Percentiles rank a stretch among this genome's conserved stretches.
These are phyloP conservation scores for Torulaspora pretoriensis DNA, from an alignment of 1,139 yeast genomes.

Conservation along the genomic window DNA sequence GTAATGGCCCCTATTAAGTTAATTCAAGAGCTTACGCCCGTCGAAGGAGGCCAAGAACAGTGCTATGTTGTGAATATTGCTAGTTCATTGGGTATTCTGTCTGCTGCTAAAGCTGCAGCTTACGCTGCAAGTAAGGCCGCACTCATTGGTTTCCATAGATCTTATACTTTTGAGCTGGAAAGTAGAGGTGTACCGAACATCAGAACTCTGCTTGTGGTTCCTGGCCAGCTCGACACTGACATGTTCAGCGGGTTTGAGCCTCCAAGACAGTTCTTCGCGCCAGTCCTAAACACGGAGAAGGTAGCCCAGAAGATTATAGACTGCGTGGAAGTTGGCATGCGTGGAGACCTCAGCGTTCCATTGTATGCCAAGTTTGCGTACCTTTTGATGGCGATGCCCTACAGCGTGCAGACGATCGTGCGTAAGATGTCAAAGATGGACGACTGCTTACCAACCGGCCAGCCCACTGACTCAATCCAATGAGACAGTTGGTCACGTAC, in stretches of 20 bases:
- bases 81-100: slow-evolving; percentile 65
- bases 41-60: slow-evolving; percentile 22
- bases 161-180: slow-evolving; percentile 48
- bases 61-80: slow-evolving; percentile 62
- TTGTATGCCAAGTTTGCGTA: slow-evolving; percentile 59
- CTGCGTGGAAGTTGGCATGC: slow-evolving; percentile 44
- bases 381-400: slow-evolving; percentile 50
- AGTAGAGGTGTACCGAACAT: slow-evolving; percentile 30
- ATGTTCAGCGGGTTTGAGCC: slow-evolving; percentile 63
- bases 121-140: slow-evolving; percentile 70
- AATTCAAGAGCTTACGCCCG: slow-evolving; percentile 41
- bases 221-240: slow-evolving; percentile 62
- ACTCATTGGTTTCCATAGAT: slow-evolving; percentile 54
- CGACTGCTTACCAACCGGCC: slow-evolving; percentile 28
- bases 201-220: slow-evolving; percentile 49
- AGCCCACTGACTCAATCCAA: neutral
- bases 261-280: slow-evolving; percentile 60
- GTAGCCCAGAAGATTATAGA: slow-evolving; percentile 46
- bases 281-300: slow-evolving; percentile 45
- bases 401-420: slow-evolving; percentile 42
- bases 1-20: slow-evolving; percentile 53
- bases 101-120: slow-evolving; percentile 62
- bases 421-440: slow-evolving; percentile 42
- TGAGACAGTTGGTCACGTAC: no score
- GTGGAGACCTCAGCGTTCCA: slow-evolving; percentile 55